Evolutionary conservation across 1,139 yeast species (phyloP).

Genomic region (Magnusiomyces suaveolens): DNA sequence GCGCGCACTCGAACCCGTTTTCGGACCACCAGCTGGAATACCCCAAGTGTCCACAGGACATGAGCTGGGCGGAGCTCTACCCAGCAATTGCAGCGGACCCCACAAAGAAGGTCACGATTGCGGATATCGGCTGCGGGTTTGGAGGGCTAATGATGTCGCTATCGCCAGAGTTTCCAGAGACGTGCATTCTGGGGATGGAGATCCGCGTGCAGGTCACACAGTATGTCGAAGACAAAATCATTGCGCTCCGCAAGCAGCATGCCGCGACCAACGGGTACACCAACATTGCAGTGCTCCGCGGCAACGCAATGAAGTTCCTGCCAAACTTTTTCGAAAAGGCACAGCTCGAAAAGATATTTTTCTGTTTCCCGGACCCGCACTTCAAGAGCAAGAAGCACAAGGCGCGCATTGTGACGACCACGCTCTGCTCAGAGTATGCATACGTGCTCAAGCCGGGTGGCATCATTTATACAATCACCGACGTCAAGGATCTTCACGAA

Average conservation of each 20-base stretch:
- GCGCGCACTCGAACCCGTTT: conserved; percentile 97
- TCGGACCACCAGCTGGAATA: conserved; percentile 89
- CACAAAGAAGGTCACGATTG: conserved; percentile 62
- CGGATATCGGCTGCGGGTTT: conserved; percentile 96
- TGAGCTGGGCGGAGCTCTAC: conserved; percentile 79
- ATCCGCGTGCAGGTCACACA: conserved; percentile 95
- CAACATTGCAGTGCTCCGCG: conserved; percentile 83
- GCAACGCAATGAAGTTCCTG: conserved; percentile 93
- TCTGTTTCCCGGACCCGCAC: conserved; percentile 99
- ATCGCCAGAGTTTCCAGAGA: conserved; percentile 66
- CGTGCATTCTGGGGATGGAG: conserved; percentile 84
- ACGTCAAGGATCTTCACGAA: conserved; percentile 81
- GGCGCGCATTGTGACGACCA: conserved; percentile 88
- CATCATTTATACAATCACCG: conserved; percentile 85
- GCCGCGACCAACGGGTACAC: conserved; percentile 40
- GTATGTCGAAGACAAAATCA: conserved; percentile 89
- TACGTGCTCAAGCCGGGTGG: conserved; percentile 84
- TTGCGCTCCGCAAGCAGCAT: conserved; percentile 66
- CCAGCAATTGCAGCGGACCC: conserved; percentile 39
- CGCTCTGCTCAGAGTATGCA: conserved; percentile 85
- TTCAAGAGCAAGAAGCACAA: conserved; percentile 95
- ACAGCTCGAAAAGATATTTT: conserved; percentile 75
- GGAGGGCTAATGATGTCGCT: conserved; percentile 83
- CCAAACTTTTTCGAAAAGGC: conserved; percentile 84
- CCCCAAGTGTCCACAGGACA: conserved; percentile 65